Evolutionary conservation across 768 basidiomycete genomes (phyloP).

Genomic region (Boletellus ananas): DNA sequence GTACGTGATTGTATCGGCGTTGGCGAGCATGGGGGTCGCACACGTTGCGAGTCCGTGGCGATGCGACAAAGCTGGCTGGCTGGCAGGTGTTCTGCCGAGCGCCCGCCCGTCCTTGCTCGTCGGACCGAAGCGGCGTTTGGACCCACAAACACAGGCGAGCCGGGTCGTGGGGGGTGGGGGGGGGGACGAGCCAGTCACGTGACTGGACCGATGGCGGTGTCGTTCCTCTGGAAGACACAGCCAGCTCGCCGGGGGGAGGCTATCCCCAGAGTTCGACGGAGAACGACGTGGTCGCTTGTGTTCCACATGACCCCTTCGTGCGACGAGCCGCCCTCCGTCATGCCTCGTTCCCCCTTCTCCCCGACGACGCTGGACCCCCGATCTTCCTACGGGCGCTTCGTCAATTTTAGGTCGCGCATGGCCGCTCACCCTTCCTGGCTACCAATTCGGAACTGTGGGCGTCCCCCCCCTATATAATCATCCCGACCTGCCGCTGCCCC

Average conservation of each 20-base stretch:
- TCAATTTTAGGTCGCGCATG: not conserved
- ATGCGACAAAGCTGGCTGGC: not conserved
- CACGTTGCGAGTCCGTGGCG: constrained; percentile 27
- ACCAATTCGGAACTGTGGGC: constrained; percentile 6
- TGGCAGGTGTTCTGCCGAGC: constrained; percentile 1
- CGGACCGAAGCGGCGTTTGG: constrained; percentile 11
- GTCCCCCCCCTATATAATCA: constrained; percentile 19
- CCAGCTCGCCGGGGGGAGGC: constrained; percentile 8
- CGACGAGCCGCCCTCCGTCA: not conserved
- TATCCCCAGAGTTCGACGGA: constrained; percentile 8
- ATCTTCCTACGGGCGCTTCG: constrained; percentile 10
- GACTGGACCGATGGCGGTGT: constrained; percentile 10
- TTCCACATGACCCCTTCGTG: not conserved
- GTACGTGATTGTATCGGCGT: constrained; percentile 17
- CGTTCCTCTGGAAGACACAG: constrained; percentile 19
- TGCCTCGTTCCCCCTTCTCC: not conserved
- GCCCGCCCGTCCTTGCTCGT: constrained; percentile 15
- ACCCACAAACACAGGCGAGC: no score
- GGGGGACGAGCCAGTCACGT: constrained; percentile 18
- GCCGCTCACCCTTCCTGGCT: constrained; percentile 1
- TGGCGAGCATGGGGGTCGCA: constrained; percentile 7
- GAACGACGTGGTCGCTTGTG: not conserved
- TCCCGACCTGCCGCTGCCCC: not conserved
- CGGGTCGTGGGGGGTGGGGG: no score
- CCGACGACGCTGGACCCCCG: not conserved